phyloP scores from a whole-genome alignment of 2,329 filamentous ascomycete species.

The Botrytis fabae region DNA sequence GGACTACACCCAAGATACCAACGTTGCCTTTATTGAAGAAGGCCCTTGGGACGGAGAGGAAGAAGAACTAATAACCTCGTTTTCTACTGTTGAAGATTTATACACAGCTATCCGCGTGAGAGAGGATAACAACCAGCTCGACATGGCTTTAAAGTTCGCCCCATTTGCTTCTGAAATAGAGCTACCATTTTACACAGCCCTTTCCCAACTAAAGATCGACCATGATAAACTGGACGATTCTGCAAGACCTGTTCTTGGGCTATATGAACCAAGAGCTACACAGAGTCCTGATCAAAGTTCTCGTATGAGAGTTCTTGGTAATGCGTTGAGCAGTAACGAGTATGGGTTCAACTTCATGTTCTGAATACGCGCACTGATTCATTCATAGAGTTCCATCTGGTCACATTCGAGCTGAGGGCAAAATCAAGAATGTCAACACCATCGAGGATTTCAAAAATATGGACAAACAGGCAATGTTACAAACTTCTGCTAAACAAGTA shows the following conservation, averaged over 20 bases:
- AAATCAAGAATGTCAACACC: conserved; percentile 95
- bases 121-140: not conserved
- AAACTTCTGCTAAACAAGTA: conserved; percentile 77
- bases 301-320: conserved; percentile 87
- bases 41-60: conserved; percentile 19
- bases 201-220: conserved; percentile 93
- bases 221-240: conserved; percentile 97
- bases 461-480: conserved; percentile 76
- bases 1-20: conserved; percentile 13
- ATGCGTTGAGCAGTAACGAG: conserved; percentile 80
- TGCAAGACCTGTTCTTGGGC: conserved; percentile 77
- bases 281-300: conserved; percentile 75
- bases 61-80: conserved; percentile 11
- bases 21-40: conserved; percentile 19
- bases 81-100: not conserved
- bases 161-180: conserved; percentile 94
- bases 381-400: conserved; percentile 62
- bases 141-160: conserved; percentile 67
- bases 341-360: conserved; percentile 50
- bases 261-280: conserved; percentile 79
- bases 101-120: conserved; percentile 9
- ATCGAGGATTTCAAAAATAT: conserved; percentile 87
- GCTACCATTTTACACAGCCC: conserved; percentile 86
- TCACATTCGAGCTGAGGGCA: conserved; percentile 82
- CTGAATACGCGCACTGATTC: conserved; percentile 20